Evolutionary conservation across 306 rosid species (phyloP), one percentile per base, ranked within the genome.

Genomic region (Quillaja saponaria): DNA sequence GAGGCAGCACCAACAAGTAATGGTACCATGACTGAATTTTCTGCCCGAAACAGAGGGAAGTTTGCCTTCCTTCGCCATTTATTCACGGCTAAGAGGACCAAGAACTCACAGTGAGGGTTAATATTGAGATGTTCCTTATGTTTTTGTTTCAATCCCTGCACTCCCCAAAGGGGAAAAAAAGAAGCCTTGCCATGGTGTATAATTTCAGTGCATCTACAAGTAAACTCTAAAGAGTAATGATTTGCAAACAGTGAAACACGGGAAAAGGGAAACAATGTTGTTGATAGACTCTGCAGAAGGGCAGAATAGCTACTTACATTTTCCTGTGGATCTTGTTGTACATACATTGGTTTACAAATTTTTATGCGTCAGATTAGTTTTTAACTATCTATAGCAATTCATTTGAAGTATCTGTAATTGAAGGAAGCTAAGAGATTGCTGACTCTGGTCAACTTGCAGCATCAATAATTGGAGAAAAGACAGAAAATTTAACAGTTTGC

Each of bases 1-100:
- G 83, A 83, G 62, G 85, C 63, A 48, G 78, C 74, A 8, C 59
- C 83, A 5, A 66, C 77, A 15, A 87, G 95, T 55, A 83, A 81
- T 6, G 82, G 79, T 42, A 25, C 87, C 49, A 81, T 85, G 55
- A 64, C 76, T 7, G 95, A 81, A 69, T 78, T 78, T 49, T 87
- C 97, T 50, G 74, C 69, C 25, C 90, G 94, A 13, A 63, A 82
- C 42, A 75, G 80, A 76, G 96, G 97, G 67, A 87, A 81, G 83
- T 87, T 90, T 63, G 74, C 87, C 21, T 90, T 90, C 66, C 73
- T 87, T 15, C 83, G 96, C 54, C 96, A 87, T 20, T 79, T 87
- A 58, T 90, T 90, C 64, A 71, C 92, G 65, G 94, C 96, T 8
- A 90, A 81, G 80, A 87, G 82, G 80, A 55, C 81, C 58, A 87